Evolutionary conservation across 768 basidiomycete species (phyloP).

Genomic region (Pulveroboletus sp.): DNA sequence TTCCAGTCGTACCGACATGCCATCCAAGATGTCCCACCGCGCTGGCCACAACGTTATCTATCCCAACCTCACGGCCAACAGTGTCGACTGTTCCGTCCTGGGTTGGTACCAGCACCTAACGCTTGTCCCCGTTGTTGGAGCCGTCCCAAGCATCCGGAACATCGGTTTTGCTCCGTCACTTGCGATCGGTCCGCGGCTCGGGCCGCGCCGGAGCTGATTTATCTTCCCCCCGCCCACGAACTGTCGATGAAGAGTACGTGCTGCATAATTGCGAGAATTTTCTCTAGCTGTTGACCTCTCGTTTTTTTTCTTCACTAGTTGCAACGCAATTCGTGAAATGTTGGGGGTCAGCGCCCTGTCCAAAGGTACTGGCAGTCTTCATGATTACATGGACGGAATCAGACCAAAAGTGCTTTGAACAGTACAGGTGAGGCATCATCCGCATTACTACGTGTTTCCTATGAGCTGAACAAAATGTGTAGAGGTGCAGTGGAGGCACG

Average conservation of each 20-base stretch:
- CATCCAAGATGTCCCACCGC: background rate
- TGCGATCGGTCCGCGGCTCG: slow-evolving; percentile 11
- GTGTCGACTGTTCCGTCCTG: background rate
- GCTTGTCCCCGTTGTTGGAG: slow-evolving; percentile 18
- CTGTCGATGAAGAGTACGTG: slow-evolving; percentile 6
- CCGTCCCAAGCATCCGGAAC: slow-evolving; percentile 11
- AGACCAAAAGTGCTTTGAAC: slow-evolving; percentile 7
- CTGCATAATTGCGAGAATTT: background rate
- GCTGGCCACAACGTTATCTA: background rate
- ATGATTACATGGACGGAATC: slow-evolving; percentile 21
- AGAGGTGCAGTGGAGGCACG: slow-evolving; percentile 17
- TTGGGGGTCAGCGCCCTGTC: slow-evolving; percentile 8
- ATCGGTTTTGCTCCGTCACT: slow-evolving; percentile 17
- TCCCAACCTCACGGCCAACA: background rate
- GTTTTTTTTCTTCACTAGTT: slow-evolving; percentile 4
- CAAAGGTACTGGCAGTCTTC: slow-evolving; percentile 14
- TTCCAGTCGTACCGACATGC: background rate
- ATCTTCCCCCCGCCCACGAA: slow-evolving; percentile 8
- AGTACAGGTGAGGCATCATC: slow-evolving; percentile 11
- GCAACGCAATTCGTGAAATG: slow-evolving; percentile 1
- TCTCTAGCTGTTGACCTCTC: background rate
- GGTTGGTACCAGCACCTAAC: background rate
- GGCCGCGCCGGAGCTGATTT: slow-evolving; percentile 15
- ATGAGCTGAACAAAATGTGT: background rate
- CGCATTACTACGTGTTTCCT: background rate